These are phyloP conservation scores for Cladophialophora bantiana DNA, from an alignment of 2,329 filamentous ascomycete species.

Conservation along the genomic window DNA sequence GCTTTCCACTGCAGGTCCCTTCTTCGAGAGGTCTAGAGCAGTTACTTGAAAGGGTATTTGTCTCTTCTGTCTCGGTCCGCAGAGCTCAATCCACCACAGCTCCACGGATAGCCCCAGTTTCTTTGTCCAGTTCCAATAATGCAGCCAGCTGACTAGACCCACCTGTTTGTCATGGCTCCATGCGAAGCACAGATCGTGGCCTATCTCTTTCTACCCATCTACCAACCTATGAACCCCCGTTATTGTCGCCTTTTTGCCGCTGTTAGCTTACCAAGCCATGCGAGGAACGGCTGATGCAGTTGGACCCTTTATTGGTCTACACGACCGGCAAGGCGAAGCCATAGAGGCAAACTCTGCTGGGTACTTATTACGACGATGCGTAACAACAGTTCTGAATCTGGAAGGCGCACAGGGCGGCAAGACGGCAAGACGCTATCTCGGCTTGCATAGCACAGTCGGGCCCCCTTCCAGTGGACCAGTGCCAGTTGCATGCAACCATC, in stretches of 20 bases:
- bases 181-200: constrained; percentile 7
- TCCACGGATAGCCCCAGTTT: constrained; percentile 7
- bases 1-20: not conserved
- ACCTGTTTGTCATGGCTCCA: constrained; percentile 8
- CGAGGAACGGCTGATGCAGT: constrained; percentile 7
- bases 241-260: constrained; percentile 16
- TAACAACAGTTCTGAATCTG: constrained; percentile 7
- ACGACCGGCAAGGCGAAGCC: not conserved
- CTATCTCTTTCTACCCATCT: not conserved
- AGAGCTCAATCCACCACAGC: constrained; percentile 3
- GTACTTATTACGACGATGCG: constrained; percentile 3
- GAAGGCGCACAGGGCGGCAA: constrained; percentile 10
- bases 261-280: constrained; percentile 18
- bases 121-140: constrained; percentile 5
- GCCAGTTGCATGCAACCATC: not conserved
- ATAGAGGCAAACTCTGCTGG: not conserved
- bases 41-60: not conserved
- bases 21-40: not conserved
- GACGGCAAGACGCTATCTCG: not conserved
- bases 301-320: not conserved
- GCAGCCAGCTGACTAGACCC: constrained; percentile 1
- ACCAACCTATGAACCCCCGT: not conserved
- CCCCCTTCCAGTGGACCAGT: not conserved
- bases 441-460: not conserved
- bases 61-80: constrained; percentile 1